Conservation (phyloP, 2,329 filamentous ascomycete genomes). For the Xylariales sp. region DNA sequence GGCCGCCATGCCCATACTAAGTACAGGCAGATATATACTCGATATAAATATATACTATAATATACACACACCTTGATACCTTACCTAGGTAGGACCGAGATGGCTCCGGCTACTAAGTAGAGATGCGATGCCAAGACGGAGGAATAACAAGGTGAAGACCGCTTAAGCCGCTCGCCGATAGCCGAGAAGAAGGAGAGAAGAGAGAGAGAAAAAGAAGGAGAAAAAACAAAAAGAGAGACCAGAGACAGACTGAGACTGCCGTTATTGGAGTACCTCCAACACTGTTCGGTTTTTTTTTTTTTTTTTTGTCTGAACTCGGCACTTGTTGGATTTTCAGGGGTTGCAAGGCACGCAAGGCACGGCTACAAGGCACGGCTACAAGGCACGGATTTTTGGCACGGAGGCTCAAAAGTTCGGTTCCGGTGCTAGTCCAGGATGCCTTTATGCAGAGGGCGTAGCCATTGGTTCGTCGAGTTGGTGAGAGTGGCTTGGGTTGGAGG, state of each 20-base stretch:
- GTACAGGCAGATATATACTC: not conserved
- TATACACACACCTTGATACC: not conserved
- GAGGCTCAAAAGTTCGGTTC: conserved; percentile 21
- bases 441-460: too few species aligned
- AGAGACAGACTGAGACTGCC: too few species aligned
- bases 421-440: conserved; percentile 8
- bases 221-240: not conserved
- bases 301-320: not conserved
- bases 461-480: not conserved
- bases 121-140: not conserved
- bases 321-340: conserved; percentile 27
- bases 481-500: conserved; percentile 3
- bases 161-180: conserved; percentile 4
- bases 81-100: conserved; percentile 17
- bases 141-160: not conserved
- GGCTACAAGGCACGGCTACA: too few species aligned
- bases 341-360: not conserved
- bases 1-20: not conserved
- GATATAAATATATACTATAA: not conserved
- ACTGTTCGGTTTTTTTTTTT: too few species aligned
- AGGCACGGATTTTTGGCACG: not conserved
- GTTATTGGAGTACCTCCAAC: too few species aligned
- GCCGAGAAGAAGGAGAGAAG: not conserved
- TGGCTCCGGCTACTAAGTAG: conserved; percentile 5
- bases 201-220: not conserved